Percentiles rank a stretch among this genome's conserved stretches.
Conservation (phyloP, 495 filamentous ascomycete genomes). For the Aspergillus taichungensis region DNA sequence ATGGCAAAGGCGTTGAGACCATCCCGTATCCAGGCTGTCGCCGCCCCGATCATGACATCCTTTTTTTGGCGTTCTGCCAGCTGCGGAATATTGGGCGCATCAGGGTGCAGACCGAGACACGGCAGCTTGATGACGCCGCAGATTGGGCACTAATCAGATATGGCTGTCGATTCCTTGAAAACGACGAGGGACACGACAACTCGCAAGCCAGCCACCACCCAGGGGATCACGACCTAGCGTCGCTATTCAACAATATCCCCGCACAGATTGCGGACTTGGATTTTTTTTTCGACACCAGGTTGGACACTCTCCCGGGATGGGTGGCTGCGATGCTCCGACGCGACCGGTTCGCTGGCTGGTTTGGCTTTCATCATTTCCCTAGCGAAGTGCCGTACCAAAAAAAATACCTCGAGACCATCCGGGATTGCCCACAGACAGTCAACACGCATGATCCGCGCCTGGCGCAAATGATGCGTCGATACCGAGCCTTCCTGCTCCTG, state of each 20-base stretch:
- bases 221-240: not conserved
- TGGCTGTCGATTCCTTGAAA: slow-evolving; percentile 1
- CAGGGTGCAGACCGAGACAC: not conserved
- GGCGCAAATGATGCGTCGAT: too few relatives aligned
- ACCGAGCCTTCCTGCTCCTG: too few relatives aligned
- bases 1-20: not conserved
- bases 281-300: slow-evolving; percentile 3
- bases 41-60: slow-evolving; percentile 1
- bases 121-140: not conserved
- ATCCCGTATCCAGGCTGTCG: not conserved
- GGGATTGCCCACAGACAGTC: too few relatives aligned
- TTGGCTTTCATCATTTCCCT: not conserved
- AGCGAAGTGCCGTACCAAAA: too few relatives aligned
- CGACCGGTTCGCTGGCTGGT: slow-evolving; percentile 1
- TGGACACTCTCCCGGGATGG: slow-evolving; percentile 1
- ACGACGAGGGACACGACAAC: not conserved
- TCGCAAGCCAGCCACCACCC: not conserved
- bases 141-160: slow-evolving; percentile 4
- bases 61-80: slow-evolving; percentile 3
- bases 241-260: not conserved
- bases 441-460: too few relatives aligned
- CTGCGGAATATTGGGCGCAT: not conserved
- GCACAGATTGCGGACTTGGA: not conserved
- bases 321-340: slow-evolving; percentile 2
- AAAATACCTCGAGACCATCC: too few relatives aligned